Base-by-base conservation (phyloP, 768 basidiomycete species). In the Leucocoprinus leucothites region DNA sequence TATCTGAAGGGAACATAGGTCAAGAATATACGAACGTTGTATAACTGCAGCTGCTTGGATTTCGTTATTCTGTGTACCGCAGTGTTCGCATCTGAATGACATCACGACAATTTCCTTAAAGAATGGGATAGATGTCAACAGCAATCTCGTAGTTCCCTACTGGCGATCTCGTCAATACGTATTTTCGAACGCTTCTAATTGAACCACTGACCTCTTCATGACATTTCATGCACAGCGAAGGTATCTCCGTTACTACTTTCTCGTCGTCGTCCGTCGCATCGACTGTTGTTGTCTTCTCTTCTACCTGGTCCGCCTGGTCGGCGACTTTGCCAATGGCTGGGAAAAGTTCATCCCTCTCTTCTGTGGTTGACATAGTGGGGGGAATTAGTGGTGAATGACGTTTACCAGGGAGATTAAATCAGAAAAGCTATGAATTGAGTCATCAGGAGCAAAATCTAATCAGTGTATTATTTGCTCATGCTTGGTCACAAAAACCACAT, bases 51-150 rank as follows among this genome's bases (percentile, higher is more conserved):
- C 97, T 7, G 91, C 84, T 64, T 98, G 94, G 43, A 96, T 87
- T 71, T 98, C 96, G 67, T 96, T 99, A 70, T 99, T 98, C 38
- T 78, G 69, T 60, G 78, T 71, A 8, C 94, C 94, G 63, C 97
- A 99, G 64, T 94, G 86, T 55, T 96, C 92, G 67, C 97, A 99
- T 54, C 88, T 82, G 75, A 99, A 99, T 36, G 93, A 95, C 85
- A 96, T 94, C 57, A 98, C 84, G 60, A 99, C 90, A 49, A 98
- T 86, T 68, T 99, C 92, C 43, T 84, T 78, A 76, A 98, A 98
- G 76, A 86, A 98, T 0, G 97, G 97, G 47, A 99, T 99, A 2
- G 86, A 85, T 0, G 95, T 98, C 47, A 99, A 75, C 63, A 99
- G 82, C 63, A 99, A 71, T 41, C 94, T 77, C 0, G 97, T 99